Conservation (phyloP, 225 moss, liverwort and hornwort species). For the Sphagnum tenellum region DNA sequence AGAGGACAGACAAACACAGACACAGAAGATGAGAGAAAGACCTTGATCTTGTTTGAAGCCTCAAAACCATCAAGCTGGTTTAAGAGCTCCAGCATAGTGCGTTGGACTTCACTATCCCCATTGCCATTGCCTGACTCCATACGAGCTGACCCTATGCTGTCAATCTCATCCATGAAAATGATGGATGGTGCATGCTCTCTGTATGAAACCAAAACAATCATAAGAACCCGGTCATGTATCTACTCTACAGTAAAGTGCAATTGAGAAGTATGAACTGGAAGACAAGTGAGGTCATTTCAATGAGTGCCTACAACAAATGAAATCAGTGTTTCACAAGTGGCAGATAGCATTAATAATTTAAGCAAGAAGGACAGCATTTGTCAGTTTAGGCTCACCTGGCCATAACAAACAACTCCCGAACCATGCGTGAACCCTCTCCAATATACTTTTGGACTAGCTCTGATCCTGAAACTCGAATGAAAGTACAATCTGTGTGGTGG, state of each 20-base stretch:
- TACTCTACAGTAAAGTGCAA: too few species aligned
- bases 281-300: too few species aligned
- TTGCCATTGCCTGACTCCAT: conserved; percentile 99
- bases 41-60: conserved; percentile 99
- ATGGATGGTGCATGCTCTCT: conserved; percentile 98
- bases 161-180: conserved; percentile 99
- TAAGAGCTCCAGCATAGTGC: conserved; percentile 93
- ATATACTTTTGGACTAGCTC: conserved; percentile 99
- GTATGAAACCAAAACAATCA: conserved; percentile 3
- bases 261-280: too few species aligned
- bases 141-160: conserved; percentile 97
- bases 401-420: conserved; percentile 98
- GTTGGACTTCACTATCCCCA: conserved; percentile 98
- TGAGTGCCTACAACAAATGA: too few species aligned
- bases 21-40: conserved; percentile 6
- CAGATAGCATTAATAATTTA: too few species aligned
- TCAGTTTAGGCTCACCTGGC: conserved; percentile 38
- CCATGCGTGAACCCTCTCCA: conserved; percentile 99
- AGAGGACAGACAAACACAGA: neutral
- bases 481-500: conserved; percentile 97
- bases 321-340: too few species aligned
- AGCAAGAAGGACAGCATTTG: too few species aligned
- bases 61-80: conserved; percentile 99
- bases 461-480: conserved; percentile 97
- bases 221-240: too few species aligned